A percentile compares a stretch with the other conserved stretches of the same genome.
Conservation (phyloP, 2,329 filamentous ascomycete species). For the Chaetomium olivaceum region DNA sequence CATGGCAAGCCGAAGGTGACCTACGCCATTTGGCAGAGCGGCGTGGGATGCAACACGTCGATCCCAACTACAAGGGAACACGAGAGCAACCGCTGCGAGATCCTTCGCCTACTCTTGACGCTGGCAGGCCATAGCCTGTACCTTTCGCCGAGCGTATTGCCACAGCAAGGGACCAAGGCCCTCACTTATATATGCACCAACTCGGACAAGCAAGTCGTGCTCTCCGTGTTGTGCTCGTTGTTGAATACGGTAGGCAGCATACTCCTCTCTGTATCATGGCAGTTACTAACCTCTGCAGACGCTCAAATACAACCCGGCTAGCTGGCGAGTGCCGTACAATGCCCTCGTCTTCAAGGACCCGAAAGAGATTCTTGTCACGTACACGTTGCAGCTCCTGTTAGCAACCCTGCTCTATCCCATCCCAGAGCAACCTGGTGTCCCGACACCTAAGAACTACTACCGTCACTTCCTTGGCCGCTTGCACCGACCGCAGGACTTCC, state of each 20-base stretch:
- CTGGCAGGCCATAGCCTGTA: conserved; percentile 93
- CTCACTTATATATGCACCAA: conserved; percentile 88
- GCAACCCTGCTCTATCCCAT: conserved; percentile 84
- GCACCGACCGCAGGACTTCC: conserved; percentile 93
- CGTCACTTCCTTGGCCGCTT: conserved; percentile 88
- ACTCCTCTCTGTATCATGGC: not conserved
- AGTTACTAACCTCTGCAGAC: conserved; percentile 55
- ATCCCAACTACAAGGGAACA: conserved; percentile 87
- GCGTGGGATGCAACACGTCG: conserved; percentile 90
- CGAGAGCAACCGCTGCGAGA: conserved; percentile 89
- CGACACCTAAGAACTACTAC: conserved; percentile 83
- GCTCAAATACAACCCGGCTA: conserved; percentile 92
- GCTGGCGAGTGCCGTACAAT: conserved; percentile 93
- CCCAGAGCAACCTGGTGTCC: conserved; percentile 67
- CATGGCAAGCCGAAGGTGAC: conserved; percentile 77
- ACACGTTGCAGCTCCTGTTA: conserved; percentile 87
- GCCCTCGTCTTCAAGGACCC: conserved; percentile 88
- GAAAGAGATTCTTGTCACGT: conserved; percentile 86
- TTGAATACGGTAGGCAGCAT: conserved; percentile 77
- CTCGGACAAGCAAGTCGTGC: conserved; percentile 84
- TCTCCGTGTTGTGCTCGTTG: conserved; percentile 88
- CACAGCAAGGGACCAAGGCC: conserved; percentile 77
- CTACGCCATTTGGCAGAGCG: conserved; percentile 97
- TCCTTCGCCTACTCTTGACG: conserved; percentile 81
- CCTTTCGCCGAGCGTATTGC: conserved; percentile 74